Base-by-base conservation (phyloP, 768 basidiomycete genomes). In the Sporobolomyces roseus region DNA sequence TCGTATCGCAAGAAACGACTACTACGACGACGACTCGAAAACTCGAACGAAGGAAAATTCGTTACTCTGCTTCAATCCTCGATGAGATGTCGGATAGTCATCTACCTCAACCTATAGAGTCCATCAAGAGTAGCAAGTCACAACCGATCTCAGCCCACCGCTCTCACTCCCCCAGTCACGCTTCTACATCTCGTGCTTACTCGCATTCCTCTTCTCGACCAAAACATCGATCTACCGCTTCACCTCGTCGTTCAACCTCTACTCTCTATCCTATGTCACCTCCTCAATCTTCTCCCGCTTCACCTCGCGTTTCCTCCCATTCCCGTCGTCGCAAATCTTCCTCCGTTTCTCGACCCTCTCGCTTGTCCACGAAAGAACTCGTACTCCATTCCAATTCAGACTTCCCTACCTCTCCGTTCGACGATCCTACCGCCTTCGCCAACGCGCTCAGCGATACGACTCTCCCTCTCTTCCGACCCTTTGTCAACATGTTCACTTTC, bases 401-500 rank as follows among this genome's bases (percentile, higher is more conserved):
- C 23, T 36, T 23, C 19, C 19, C 52, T 23, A 21, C 6, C 12
- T 14, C 45, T 23, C 45, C 13, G 6, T 21, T 46, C 45, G 30
- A 66, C 29, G 17, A 9, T 9, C 38, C 38, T 41, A 9, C 9
- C 17, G 10, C 38, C 17, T 41, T 41, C 17, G 10, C 38, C 38
- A 9, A 9, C 38, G 7, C 45, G 3, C 45, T 56, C 54, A 36
- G n/a, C 36, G 51, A 51, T 23, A 10, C 33, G 35, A n/a, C 32
- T 12, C 29, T 46, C 29, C 61, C 56, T 0, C 52, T 60, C 62
- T 25, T 71, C n/a, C 56, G 45, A 10, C 65, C 65, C 0, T 9
- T 71, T 58, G 45, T 71, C 48, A 45, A 53, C 38, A 23, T 59
- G 9, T 61, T 66, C 52, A 52, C 64, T n/a, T 52, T 71, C 61